Percentiles rank a stretch among this genome's conserved stretches.
These are phyloP conservation scores for Cyclotella distinguenda DNA, from an alignment of 108 stramenopile genomes.

Conservation along the genomic window DNA sequence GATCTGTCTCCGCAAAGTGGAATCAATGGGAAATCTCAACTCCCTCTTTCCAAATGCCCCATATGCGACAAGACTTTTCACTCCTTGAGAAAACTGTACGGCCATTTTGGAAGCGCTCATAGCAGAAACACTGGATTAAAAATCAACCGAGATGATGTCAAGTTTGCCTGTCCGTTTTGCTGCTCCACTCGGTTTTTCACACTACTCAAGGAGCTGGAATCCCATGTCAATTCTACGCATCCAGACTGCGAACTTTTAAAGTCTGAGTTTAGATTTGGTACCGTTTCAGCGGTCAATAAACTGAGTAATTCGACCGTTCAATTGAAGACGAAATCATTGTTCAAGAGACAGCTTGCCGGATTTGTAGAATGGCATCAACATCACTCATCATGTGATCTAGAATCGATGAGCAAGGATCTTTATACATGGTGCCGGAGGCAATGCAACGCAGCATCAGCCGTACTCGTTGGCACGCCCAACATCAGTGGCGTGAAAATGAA, in stretches of 20 bases:
- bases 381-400: slow-evolving; percentile 5
- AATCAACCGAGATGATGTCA: neutral
- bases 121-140: slow-evolving; percentile 1
- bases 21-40: neutral
- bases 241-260: slow-evolving; percentile 2
- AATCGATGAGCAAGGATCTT: slow-evolving; percentile 14
- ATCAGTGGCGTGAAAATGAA: slow-evolving; percentile 29
- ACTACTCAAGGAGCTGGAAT: neutral
- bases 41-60: slow-evolving; percentile 11
- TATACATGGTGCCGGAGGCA: slow-evolving; percentile 41
- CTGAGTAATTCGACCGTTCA: neutral
- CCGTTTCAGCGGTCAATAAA: neutral
- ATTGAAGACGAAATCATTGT: slow-evolving; percentile 15
- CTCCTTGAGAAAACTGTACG: slow-evolving; percentile 2
- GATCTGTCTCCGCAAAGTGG: neutral
- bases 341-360: neutral
- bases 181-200: neutral
- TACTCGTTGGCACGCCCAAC: slow-evolving; percentile 34
- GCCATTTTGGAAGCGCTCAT: slow-evolving; percentile 12
- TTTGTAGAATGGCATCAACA: slow-evolving; percentile 27
- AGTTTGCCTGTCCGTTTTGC: slow-evolving; percentile 8
- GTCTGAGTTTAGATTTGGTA: neutral
- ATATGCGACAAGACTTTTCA: slow-evolving; percentile 5
- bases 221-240: slow-evolving; percentile 1
- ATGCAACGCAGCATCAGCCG: slow-evolving; percentile 28